Percentiles rank a stretch among this genome's conserved stretches.
phyloP scores from a whole-genome alignment of 192 early-diverging fungal species.

The Umbelopsis sp. region DNA sequence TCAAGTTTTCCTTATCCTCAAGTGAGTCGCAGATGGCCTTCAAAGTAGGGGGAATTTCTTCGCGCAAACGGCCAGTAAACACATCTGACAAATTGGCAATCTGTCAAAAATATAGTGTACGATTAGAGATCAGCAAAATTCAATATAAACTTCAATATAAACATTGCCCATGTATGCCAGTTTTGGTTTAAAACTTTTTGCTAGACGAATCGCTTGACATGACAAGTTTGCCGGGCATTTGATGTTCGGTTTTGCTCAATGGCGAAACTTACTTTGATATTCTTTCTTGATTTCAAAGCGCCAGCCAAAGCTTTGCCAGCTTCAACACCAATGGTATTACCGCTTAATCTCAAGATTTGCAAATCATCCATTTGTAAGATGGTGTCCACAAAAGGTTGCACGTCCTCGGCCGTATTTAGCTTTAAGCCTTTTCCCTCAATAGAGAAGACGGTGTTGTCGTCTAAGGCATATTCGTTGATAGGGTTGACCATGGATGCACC shows the following conservation, averaged over 20 bases:
- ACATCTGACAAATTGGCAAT: constrained; percentile 87
- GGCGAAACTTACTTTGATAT: constrained; percentile 66
- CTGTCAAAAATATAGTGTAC: constrained; percentile 43
- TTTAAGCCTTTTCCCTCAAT: constrained; percentile 89
- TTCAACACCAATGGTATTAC: constrained; percentile 93
- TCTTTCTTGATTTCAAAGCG: constrained; percentile 66
- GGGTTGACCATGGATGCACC: constrained; percentile 35
- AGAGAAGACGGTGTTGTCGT: constrained; percentile 66
- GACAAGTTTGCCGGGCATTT: too few relatives aligned
- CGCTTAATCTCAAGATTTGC: constrained; percentile 74
- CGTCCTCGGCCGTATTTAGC: constrained; percentile 83
- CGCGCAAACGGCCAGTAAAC: constrained; percentile 90
- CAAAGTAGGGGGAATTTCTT: constrained; percentile 85
- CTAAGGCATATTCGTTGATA: constrained; percentile 37
- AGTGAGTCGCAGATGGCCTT: constrained; percentile 84
- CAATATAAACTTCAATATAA: not conserved
- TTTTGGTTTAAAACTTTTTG: too few relatives aligned
- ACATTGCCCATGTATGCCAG: too few relatives aligned
- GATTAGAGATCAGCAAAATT: not conserved
- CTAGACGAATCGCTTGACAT: too few relatives aligned
- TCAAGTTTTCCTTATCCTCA: constrained; percentile 73
- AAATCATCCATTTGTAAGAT: constrained; percentile 66
- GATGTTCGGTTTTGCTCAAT: too few relatives aligned
- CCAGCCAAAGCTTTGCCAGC: constrained; percentile 80
- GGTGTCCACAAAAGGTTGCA: constrained; percentile 72